Evolutionary conservation across 75 land plant species (phyloP).

Genomic region (Pinus albicaulis): DNA sequence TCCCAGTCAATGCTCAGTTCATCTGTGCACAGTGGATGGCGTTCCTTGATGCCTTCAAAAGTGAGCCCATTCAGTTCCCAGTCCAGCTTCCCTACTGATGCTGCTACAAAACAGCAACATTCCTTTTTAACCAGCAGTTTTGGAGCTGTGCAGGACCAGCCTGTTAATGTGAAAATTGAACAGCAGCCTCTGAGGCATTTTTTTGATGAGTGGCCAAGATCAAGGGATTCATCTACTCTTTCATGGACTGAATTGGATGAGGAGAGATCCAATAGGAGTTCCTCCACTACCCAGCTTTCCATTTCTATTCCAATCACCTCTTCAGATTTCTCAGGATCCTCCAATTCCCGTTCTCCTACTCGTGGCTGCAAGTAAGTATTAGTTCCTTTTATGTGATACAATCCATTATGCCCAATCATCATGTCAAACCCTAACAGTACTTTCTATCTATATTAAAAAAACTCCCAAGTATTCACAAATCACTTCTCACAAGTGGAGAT

Average conservation of each 20-base stretch:
- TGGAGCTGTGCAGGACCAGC: slow-evolving; percentile 26
- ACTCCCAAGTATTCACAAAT: not conserved
- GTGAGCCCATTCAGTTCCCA: slow-evolving; percentile 16
- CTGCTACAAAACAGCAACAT: slow-evolving; percentile 49
- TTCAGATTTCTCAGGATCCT: slow-evolving; percentile 57
- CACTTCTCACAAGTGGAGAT: not conserved
- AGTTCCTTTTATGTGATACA: not conserved
- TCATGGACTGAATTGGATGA: slow-evolving; percentile 72
- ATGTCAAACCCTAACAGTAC: not conserved
- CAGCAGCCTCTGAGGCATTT: slow-evolving; percentile 77
- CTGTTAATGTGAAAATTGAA: slow-evolving; percentile 24
- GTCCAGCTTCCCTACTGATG: slow-evolving; percentile 19
- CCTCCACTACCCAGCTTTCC: slow-evolving; percentile 84
- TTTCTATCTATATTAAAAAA: not conserved
- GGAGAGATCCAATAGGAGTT: slow-evolving; percentile 41
- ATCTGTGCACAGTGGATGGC: slow-evolving; percentile 47
- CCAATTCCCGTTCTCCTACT: slow-evolving; percentile 49
- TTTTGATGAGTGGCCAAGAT: slow-evolving; percentile 88
- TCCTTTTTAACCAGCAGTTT: slow-evolving; percentile 44
- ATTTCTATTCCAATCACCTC: slow-evolving; percentile 78
- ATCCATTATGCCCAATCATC: no score
- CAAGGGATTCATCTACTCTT: slow-evolving; percentile 34
- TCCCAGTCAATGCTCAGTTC: slow-evolving; percentile 25
- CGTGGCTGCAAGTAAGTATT: slow-evolving; percentile 29
- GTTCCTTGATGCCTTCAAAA: slow-evolving; percentile 25